Percentiles rank a stretch among this genome's conserved stretches.
Conservation (phyloP, 495 filamentous ascomycete species). For the Annulohypoxylon maeteangense region DNA sequence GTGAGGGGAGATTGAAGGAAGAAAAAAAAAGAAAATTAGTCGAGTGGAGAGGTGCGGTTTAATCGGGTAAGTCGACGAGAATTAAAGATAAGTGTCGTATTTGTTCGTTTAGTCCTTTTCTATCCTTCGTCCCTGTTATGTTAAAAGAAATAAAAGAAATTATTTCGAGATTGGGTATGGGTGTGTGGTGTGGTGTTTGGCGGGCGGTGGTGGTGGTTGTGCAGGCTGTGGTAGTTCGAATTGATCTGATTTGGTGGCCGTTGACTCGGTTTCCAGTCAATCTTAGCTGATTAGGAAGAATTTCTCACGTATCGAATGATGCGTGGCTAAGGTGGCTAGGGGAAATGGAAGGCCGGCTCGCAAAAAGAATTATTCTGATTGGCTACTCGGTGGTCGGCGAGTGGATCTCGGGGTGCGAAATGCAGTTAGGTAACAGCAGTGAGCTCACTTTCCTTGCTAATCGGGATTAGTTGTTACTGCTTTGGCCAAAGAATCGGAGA, state of each 20-base stretch:
- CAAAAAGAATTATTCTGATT: conserved; percentile 36
- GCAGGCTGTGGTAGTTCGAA: neutral
- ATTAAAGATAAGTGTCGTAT: conserved; percentile 3
- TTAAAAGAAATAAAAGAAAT: conserved; percentile 2
- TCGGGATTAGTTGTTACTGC: conserved; percentile 17
- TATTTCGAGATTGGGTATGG: conserved; percentile 9
- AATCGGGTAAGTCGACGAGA: conserved; percentile 1
- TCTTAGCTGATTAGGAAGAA: conserved; percentile 26
- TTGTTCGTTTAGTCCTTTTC: neutral
- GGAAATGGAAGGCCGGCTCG: conserved; percentile 43
- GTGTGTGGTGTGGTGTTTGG: conserved; percentile 15
- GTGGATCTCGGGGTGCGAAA: conserved; percentile 16
- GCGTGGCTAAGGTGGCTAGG: conserved; percentile 19
- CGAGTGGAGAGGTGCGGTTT: conserved; percentile 18
- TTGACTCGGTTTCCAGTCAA: conserved; percentile 14
- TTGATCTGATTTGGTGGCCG: conserved; percentile 27
- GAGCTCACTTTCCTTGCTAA: conserved; percentile 35
- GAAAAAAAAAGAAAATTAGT: conserved; percentile 22
- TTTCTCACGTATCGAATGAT: conserved; percentile 44
- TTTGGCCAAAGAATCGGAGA: conserved; percentile 21
- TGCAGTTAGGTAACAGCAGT: conserved; percentile 11
- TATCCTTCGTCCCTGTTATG: neutral
- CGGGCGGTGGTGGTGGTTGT: neutral
- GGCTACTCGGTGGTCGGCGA: conserved; percentile 1
- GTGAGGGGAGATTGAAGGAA: conserved; percentile 3